Evolutionary conservation across 2,329 filamentous ascomycete genomes (phyloP).

Genomic region (Aureobasidium subglaciale): DNA sequence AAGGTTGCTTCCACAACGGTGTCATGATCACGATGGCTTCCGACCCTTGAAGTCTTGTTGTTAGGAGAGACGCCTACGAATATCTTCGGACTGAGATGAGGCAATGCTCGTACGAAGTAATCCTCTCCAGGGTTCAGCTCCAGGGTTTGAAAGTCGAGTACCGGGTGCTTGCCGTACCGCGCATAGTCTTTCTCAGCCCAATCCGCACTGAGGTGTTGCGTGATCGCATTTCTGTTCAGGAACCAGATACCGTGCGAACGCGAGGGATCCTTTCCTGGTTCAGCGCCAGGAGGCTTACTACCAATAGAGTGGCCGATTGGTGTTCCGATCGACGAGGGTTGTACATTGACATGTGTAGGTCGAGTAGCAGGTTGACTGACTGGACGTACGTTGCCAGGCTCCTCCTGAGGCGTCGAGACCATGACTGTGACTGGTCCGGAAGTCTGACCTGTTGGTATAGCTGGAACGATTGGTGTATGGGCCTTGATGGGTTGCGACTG

Average conservation of each 20-base stretch:
- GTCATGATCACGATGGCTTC: not conserved
- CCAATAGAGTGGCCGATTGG: not conserved
- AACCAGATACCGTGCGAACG: constrained; percentile 1
- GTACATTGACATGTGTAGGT: no score
- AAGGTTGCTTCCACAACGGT: constrained; percentile 2
- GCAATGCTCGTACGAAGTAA: not conserved
- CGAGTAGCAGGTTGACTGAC: no score
- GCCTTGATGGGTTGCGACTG: not conserved
- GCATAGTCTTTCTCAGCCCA: not conserved
- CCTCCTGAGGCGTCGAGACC: no score
- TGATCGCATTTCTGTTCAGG: not conserved
- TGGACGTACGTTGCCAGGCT: no score
- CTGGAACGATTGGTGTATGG: not conserved
- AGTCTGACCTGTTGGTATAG: no score
- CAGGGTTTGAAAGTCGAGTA: not conserved
- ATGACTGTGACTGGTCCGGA: no score
- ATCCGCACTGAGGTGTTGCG: constrained; percentile 4
- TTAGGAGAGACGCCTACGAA: constrained; percentile 3
- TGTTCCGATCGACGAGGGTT: no score
- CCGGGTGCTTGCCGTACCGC: not conserved
- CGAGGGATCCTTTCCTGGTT: not conserved
- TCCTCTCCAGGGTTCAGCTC: not conserved
- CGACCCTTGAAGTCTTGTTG: not conserved
- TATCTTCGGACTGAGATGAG: not conserved
- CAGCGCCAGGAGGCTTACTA: not conserved